Evolutionary conservation across 2,329 filamentous ascomycete genomes (phyloP).

Genomic region (Rhexocercosporidium sp.): DNA sequence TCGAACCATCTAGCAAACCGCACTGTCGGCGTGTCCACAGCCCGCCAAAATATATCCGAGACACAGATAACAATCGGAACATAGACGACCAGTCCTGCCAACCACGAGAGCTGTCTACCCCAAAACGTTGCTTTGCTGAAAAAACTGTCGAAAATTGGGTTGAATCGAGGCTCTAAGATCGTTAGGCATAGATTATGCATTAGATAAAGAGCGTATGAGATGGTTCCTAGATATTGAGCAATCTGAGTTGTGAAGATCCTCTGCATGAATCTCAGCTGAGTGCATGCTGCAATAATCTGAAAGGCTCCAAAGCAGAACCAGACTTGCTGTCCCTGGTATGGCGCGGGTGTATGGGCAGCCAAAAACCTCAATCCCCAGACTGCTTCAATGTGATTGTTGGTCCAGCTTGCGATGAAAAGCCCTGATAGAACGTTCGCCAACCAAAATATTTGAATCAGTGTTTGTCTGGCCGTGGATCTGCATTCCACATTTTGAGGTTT

Average conservation of each 20-base stretch:
- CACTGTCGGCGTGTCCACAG: constrained; percentile 57
- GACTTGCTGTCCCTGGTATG: constrained; percentile 37
- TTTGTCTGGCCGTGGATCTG: constrained; percentile 15
- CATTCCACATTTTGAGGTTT: constrained; percentile 1
- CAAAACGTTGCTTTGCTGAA: constrained; percentile 31
- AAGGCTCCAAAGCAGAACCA: constrained; percentile 41
- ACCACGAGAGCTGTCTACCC: constrained; percentile 41
- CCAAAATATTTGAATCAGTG: constrained; percentile 35
- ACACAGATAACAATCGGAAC: constrained; percentile 55
- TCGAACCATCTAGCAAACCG: constrained; percentile 56
- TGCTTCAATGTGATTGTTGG: constrained; percentile 35
- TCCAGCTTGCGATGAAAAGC: constrained; percentile 41
- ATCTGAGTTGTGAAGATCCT: constrained; percentile 52
- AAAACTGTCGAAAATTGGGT: constrained; percentile 31
- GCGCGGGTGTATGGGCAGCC: constrained; percentile 34
- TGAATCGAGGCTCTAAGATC: constrained; percentile 32
- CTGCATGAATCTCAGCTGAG: constrained; percentile 46
- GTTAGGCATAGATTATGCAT: constrained; percentile 59
- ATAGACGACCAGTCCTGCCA: constrained; percentile 47
- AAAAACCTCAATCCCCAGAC: constrained; percentile 33
- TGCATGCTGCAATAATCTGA: constrained; percentile 38
- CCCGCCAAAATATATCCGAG: constrained; percentile 64
- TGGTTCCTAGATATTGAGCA: constrained; percentile 60
- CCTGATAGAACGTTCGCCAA: constrained; percentile 34
- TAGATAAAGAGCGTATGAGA: constrained; percentile 63